Percentiles rank a stretch among this genome's conserved stretches.
Evolutionary conservation across 2,329 filamentous ascomycete genomes (phyloP).

Genomic region (Pyricularia grisea): DNA sequence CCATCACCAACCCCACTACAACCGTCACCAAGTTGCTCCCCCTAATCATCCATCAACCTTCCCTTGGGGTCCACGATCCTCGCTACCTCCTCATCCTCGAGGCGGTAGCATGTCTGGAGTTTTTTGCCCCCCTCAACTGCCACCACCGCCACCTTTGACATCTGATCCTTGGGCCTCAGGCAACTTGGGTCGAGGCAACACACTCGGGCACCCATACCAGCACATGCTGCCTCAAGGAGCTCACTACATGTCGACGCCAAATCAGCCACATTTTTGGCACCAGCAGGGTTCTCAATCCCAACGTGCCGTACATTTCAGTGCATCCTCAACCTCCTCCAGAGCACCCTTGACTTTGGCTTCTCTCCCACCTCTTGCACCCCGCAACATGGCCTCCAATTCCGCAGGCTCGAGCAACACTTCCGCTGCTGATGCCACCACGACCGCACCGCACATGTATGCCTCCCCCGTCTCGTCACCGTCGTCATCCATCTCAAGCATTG

Average conservation of each 20-base stretch:
- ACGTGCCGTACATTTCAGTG: not conserved
- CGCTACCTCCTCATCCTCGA: not conserved
- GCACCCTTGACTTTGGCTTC: not conserved
- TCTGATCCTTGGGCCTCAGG: not conserved
- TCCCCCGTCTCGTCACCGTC: not conserved
- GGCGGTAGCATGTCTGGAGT: not conserved
- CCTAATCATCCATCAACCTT: not conserved
- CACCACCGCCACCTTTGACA: not conserved
- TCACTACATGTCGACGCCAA: not conserved
- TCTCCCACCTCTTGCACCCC: not conserved
- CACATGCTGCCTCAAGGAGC: not conserved
- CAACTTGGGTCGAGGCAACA: not conserved
- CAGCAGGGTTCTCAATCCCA: not conserved
- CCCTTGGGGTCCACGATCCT: not conserved
- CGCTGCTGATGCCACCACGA: not conserved
- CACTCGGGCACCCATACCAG: not conserved
- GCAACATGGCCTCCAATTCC: not conserved
- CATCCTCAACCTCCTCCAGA: not conserved
- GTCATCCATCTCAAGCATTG: not conserved
- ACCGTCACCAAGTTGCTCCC: not conserved
- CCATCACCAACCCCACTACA: not conserved
- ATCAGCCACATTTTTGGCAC: not conserved
- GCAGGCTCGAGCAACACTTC: not conserved
- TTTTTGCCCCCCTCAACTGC: not conserved
- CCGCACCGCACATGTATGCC: not conserved